Evolutionary conservation across 306 rosid species (phyloP).

Genomic region (Sicyos edulis): DNA sequence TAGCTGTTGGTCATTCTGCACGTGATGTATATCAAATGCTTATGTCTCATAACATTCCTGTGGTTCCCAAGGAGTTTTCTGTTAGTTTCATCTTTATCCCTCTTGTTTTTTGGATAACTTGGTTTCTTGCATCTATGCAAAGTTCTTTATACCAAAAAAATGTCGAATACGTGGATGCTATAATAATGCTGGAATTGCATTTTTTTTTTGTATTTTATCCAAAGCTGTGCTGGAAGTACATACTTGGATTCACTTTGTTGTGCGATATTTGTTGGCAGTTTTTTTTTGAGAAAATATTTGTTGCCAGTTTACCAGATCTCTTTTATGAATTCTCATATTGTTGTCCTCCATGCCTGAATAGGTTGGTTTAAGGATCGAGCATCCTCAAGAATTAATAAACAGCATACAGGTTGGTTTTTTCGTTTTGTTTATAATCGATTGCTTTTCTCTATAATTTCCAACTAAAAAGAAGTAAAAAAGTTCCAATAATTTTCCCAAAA

Average conservation of each 20-base stretch:
- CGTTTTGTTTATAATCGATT: neutral
- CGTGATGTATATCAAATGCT: constrained; percentile 83
- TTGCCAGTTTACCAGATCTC: neutral
- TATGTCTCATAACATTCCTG: constrained; percentile 62
- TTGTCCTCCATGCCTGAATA: constrained; percentile 34
- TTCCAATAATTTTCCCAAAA: neutral
- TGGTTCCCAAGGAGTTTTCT: constrained; percentile 80
- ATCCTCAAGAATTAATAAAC: constrained; percentile 87
- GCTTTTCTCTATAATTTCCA: neutral
- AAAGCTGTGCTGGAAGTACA: neutral
- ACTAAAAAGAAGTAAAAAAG: neutral
- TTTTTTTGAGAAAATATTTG: no score
- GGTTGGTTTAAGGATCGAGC: constrained; percentile 96
- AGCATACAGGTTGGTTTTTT: constrained; percentile 62
- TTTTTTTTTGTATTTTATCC: no score
- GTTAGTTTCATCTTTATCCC: constrained; percentile 47
- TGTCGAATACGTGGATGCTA: constrained; percentile 9
- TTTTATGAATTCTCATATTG: constrained; percentile 19
- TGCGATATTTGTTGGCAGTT: constrained; percentile 2
- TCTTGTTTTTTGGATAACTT: constrained; percentile 19
- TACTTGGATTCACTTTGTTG: neutral
- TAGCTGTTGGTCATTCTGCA: constrained; percentile 99
- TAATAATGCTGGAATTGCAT: neutral
- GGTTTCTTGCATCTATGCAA: neutral
- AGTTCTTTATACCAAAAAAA: neutral